A percentile compares a stretch with the other conserved stretches of the same genome.
Evolutionary conservation across 495 filamentous ascomycete genomes (phyloP).

Genomic region (Neurospora africana): DNA sequence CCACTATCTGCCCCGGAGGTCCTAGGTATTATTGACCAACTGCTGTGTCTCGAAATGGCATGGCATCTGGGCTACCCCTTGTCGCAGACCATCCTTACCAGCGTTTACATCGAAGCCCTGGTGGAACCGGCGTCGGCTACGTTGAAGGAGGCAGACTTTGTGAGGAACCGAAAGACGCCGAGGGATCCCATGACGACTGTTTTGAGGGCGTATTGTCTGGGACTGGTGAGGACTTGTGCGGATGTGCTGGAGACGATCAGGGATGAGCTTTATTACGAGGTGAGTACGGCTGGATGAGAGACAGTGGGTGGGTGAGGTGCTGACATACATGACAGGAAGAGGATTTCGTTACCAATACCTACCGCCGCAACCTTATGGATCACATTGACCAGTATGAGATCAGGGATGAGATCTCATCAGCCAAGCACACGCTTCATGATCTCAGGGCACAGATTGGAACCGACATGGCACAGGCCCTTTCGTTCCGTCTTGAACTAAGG

Average conservation of each 20-base stretch:
- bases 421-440: conserved; percentile 43
- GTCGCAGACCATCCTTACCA: conserved; percentile 91
- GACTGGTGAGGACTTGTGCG: conserved; percentile 70
- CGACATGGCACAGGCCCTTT: conserved; percentile 48
- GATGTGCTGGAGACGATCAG: conserved; percentile 65
- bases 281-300: conserved; percentile 21
- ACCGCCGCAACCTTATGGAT: conserved; percentile 65
- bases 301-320: neutral
- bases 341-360: conserved; percentile 87
- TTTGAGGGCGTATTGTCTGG: conserved; percentile 78
- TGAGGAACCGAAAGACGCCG: conserved; percentile 18
- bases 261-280: conserved; percentile 79
- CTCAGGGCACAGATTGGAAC: conserved; percentile 33
- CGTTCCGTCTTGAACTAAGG: conserved; percentile 53
- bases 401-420: conserved; percentile 48
- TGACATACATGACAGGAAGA: conserved; percentile 60
- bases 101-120: conserved; percentile 78
- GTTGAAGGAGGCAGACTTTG: conserved; percentile 63
- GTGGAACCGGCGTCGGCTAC: conserved; percentile 57
- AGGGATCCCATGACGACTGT: conserved; percentile 50
- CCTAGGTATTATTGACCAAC: conserved; percentile 86
- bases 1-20: conserved; percentile 63
- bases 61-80: conserved; percentile 95
- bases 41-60: conserved; percentile 91
- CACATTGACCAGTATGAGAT: conserved; percentile 48